Conservation (phyloP, 768 basidiomycete genomes). For the Sporobolomyces roseus region DNA sequence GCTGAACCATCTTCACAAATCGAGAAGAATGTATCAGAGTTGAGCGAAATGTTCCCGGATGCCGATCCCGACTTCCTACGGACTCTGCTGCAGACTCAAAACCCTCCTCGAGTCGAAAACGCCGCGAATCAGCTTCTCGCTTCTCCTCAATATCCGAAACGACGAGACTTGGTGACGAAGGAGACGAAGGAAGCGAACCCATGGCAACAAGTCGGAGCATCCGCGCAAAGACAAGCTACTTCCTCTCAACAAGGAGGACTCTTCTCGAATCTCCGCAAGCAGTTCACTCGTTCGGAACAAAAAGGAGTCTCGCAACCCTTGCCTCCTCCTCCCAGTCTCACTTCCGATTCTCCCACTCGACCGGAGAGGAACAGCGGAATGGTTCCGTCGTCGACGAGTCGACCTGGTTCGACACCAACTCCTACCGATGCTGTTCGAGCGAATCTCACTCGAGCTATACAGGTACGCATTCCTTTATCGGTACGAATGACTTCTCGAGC, state of each 20-base stretch:
- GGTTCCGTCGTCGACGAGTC: too few relatives aligned
- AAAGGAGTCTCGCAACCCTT: too few relatives aligned
- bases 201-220: not conserved
- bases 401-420: not conserved
- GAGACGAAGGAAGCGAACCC: not conserved
- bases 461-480: conserved; percentile 39
- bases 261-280: conserved; percentile 21
- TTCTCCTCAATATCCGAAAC: conserved; percentile 22
- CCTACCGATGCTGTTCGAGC: conserved; percentile 34
- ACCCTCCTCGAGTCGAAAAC: conserved; percentile 39
- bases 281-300: conserved; percentile 8
- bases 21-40: not conserved
- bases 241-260: conserved; percentile 15
- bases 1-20: conserved; percentile 5
- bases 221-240: not conserved
- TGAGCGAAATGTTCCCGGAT: conserved; percentile 43
- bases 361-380: too few relatives aligned
- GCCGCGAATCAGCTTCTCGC: conserved; percentile 38
- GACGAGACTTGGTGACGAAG: not conserved
- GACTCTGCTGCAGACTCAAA: conserved; percentile 31
- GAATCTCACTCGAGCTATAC: conserved; percentile 44
- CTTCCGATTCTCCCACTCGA: conserved; percentile 6
- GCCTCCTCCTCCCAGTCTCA: not conserved
- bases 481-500: too few relatives aligned
- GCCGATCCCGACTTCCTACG: conserved; percentile 37